Base-by-base conservation (phyloP, 139 green algal species). In the Chlamydomonas sphaeroides region DNA sequence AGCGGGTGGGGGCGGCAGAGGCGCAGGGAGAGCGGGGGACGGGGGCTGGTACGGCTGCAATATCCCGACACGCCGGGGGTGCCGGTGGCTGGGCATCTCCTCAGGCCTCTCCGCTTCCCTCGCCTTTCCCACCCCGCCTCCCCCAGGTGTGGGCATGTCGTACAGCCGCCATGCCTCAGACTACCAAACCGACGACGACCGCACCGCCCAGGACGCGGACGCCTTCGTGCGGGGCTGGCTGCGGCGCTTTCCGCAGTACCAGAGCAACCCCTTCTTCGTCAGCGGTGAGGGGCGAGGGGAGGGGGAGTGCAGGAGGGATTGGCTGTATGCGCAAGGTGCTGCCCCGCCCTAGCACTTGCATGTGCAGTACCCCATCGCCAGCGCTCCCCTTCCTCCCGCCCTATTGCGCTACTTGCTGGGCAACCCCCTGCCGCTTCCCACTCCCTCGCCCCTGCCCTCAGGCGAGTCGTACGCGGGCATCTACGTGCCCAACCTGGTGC, bases 401-500 rank as follows among this genome's bases (percentile, higher is more conserved):
- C 51, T 10, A 6, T 28, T 17, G 17, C 51, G 4, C 18, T 61
- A 25, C 57, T 15, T 28, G 0, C 21, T 18, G 33, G 33, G 20
- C 57, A 21, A 1, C 39, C 28, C 7, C 28, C 28, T 8, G 17
- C 10, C 57, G 20, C 14, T 8, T n/a, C n/a, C n/a, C 28, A 2
- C 21, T 32, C 21, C 57, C 30, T 35, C 57, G 30, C 69, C 39
- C 38, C 73, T 71, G 33, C 57, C 15, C 32, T 72, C 71, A 90
- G 91, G 91, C 15, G 93, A 96, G 83, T 88, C 61, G 51, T 96
- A 94, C 78, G 93, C 90, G 4, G 93, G 93, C 35, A 88, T 96
- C 15, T 96, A 95, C 62, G 89, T 96, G 25, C 93, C 93, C 33
- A 95, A 90, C 72, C 77, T 94, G 45, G 84, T 84, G 2, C 62